Conservation (phyloP, 441 rosid species). For the Geranium incanum region DNA sequence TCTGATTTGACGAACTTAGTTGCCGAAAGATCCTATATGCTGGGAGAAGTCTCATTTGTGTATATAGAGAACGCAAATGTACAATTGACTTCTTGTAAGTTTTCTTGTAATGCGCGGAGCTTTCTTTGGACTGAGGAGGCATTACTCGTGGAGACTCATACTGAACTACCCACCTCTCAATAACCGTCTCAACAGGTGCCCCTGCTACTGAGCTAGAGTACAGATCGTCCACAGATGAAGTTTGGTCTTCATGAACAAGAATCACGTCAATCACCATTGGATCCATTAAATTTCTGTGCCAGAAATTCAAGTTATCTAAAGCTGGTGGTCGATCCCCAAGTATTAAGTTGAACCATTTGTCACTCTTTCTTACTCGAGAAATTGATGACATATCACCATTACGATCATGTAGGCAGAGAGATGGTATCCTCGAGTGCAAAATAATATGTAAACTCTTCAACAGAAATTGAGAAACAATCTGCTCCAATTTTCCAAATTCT, state of each 20-base stretch:
- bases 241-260: constrained; percentile 42
- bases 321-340: constrained; percentile 80
- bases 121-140: constrained; percentile 40
- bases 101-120: constrained; percentile 39
- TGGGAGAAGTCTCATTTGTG: constrained; percentile 72
- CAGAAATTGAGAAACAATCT: constrained; percentile 61
- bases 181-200: constrained; percentile 47
- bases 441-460: constrained; percentile 69
- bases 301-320: constrained; percentile 55
- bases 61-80: constrained; percentile 58
- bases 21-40: constrained; percentile 64
- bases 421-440: constrained; percentile 72
- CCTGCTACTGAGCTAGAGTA: constrained; percentile 26
- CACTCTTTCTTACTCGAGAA: constrained; percentile 52
- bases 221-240: constrained; percentile 27
- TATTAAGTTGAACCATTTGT: constrained; percentile 82
- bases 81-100: constrained; percentile 73
- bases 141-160: constrained; percentile 44
- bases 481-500: constrained; percentile 55
- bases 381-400: constrained; percentile 28
- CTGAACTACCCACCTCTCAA: constrained; percentile 83
- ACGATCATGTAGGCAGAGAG: constrained; percentile 41
- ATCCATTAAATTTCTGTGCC: constrained; percentile 63
- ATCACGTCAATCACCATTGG: constrained; percentile 76
- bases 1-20: constrained; percentile 49